Base-by-base conservation (phyloP, 2,329 filamentous ascomycete species). In the Helminthosporium solani region DNA sequence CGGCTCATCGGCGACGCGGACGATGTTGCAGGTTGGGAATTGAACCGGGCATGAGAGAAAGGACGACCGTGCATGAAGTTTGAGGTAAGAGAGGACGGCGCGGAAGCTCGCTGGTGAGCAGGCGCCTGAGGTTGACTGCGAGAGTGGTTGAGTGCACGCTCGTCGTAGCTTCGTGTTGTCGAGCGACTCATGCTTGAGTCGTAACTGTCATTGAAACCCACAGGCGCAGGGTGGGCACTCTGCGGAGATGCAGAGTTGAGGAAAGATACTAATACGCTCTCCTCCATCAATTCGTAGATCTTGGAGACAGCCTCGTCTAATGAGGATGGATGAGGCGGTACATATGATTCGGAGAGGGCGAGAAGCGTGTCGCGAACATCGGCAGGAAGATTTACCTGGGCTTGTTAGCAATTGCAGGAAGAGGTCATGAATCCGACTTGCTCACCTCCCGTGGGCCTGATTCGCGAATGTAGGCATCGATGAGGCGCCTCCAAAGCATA, bases 261-360 rank as follows among this genome's bases (percentile, higher is more conserved):
- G 66, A 97, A 99, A 0, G 92, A 91, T 0, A 96, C 85, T 41
- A 97, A 78, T 0, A 97, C 88, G 3, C 91, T 96, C 67, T 97
- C 94, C 61, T 96, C 95, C 91, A 99, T 97, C 45, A 99, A 77
- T 58, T 97, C 94, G 68, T 92, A 91, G 33, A 96, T 88, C 50
- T 96, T 95, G 51, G 82, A 81, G 19, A 95, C 87, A 16, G 94
- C 90, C 40, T 88, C 81, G 49, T 95, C 87, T 14, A 99, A 77
- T 44, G 84, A 82, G 33, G 85, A 82, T 1, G 94, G 91, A 47
- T 83, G 74, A 4, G 86, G 86, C 6, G 92, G 90, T 0, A 84
- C 77, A 5, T 77, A 74, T 1, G 75, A 70, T 12, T 79, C 71
- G 7, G 83, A 79, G 33, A 87, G 77, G 33, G 77, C 77, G 27